Evolutionary conservation across 2,329 filamentous ascomycete genomes (phyloP).

Genomic region (Alternaria atra): DNA sequence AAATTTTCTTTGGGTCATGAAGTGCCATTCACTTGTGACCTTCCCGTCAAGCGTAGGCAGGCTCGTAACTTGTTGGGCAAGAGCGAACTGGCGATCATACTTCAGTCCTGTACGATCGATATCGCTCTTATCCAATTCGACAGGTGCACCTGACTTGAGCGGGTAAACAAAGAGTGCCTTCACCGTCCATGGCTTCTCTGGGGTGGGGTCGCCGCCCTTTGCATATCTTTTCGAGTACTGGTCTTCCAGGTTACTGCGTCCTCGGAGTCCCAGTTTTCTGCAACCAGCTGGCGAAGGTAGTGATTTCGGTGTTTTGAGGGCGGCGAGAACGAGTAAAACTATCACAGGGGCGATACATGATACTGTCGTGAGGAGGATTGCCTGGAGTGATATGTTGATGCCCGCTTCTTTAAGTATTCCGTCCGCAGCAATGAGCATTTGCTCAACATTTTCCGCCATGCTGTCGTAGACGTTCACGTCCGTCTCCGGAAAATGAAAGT

Average conservation of each 20-base stretch:
- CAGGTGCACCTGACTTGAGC: slow-evolving; percentile 80
- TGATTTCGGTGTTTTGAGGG: slow-evolving; percentile 32
- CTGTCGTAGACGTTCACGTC: background rate
- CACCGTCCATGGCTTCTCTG: slow-evolving; percentile 53
- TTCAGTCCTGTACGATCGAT: slow-evolving; percentile 74
- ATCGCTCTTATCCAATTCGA: slow-evolving; percentile 73
- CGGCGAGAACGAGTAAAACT: slow-evolving; percentile 34
- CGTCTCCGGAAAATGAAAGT: background rate
- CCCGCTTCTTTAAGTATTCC: slow-evolving; percentile 20
- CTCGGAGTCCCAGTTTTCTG: slow-evolving; percentile 60
- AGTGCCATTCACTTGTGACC: slow-evolving; percentile 66
- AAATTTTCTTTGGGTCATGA: slow-evolving; percentile 74
- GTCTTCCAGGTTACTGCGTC: slow-evolving; percentile 63
- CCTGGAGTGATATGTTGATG: slow-evolving; percentile 25
- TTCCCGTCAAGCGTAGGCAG: slow-evolving; percentile 55
- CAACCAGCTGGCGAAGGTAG: slow-evolving; percentile 56
- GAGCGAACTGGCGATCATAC: slow-evolving; percentile 83
- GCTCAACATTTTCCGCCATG: slow-evolving; percentile 33
- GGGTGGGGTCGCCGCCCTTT: slow-evolving; percentile 36
- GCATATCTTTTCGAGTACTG: slow-evolving; percentile 64
- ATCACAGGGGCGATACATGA: slow-evolving; percentile 30
- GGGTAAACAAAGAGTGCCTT: slow-evolving; percentile 84
- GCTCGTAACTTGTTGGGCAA: slow-evolving; percentile 69
- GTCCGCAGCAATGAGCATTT: slow-evolving; percentile 19
- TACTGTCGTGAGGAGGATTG: slow-evolving; percentile 25